Conservation (phyloP, 2,329 filamentous ascomycete species). For the Trichoderma koningiopsis region DNA sequence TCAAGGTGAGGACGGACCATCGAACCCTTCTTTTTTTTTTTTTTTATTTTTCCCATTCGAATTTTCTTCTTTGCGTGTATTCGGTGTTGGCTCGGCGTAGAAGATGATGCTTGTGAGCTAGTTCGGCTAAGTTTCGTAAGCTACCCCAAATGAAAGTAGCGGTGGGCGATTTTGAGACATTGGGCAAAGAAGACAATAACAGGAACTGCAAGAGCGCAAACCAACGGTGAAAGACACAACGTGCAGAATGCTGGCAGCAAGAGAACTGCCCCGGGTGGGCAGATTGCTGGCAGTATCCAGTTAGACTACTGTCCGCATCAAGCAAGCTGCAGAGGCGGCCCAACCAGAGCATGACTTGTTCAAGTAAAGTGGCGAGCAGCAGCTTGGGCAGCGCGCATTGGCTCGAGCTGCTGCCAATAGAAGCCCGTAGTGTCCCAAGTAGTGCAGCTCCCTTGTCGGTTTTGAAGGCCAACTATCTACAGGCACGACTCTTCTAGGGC, state of each 20-base stretch:
- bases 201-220: neutral
- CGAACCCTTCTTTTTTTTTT: neutral
- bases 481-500: neutral
- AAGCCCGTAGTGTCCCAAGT: conserved; percentile 10
- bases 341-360: neutral
- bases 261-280: neutral
- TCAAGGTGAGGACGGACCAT: conserved; percentile 12
- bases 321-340: neutral
- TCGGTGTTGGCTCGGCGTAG: neutral
- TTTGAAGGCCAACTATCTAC: conserved; percentile 4
- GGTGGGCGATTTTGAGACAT: neutral
- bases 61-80: neutral
- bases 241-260: neutral
- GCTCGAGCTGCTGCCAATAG: neutral
- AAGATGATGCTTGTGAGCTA: neutral
- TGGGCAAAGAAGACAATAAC: neutral
- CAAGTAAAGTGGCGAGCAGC: conserved; percentile 16
- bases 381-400: conserved; percentile 7
- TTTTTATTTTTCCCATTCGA: too few species aligned
- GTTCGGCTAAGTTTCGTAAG: neutral
- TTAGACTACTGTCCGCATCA: neutral
- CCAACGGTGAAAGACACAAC: neutral
- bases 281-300: conserved; percentile 1
- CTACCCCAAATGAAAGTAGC: neutral
- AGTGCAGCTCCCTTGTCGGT: conserved; percentile 6